Evolutionary conservation across 305 asterid species (phyloP), one percentile per base, ranked within the genome.

Genomic region (Solanum aculeatissimum): DNA sequence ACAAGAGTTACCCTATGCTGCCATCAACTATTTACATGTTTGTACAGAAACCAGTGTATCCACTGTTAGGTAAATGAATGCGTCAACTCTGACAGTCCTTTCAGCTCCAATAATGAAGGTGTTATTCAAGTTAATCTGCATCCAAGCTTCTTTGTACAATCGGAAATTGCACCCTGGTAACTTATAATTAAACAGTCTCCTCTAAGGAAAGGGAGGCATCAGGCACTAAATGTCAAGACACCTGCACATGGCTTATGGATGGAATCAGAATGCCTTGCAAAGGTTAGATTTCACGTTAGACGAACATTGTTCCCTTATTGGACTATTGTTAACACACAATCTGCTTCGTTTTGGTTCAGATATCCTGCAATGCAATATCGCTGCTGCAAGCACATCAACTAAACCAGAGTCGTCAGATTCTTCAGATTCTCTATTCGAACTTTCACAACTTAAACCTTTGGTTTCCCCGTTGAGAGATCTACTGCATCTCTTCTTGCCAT

Each of bases 311-410:
- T 90, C 92, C 54, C 89, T 86, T n/a, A 88, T 90, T 9, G 92
- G 92, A 77, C 92, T 90, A 80, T 80, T 84, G 69, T 89, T 87
- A 51, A 70, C 75, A 60, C 90, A 90, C 81, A 90, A 62, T 82
- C 92, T 83, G 87, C 90, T 90, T 63, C 92, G 85, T 65, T 88
- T 90, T 7, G 92, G 91, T 81, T 88, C 92, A 14, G 92, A 90
- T 84, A 90, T 90, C 87, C 88, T 86, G 65, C 88, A 90, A 57
- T 87, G 91, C 19, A 90, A 85, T 78, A 90, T 71, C 43, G 92
- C 92, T 23, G 89, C 92, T 4, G 92, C 42, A n/a, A 88, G 90
- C 70, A 89, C 92, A 80, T 90, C 92, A 68, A 90, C 88, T 65
- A 90, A 85, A 16, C 87, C 89, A 8, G 88, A 72, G 25, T 88